Base-by-base conservation (phyloP, 192 early-diverging fungal species). In the Umbelopsis sp. region DNA sequence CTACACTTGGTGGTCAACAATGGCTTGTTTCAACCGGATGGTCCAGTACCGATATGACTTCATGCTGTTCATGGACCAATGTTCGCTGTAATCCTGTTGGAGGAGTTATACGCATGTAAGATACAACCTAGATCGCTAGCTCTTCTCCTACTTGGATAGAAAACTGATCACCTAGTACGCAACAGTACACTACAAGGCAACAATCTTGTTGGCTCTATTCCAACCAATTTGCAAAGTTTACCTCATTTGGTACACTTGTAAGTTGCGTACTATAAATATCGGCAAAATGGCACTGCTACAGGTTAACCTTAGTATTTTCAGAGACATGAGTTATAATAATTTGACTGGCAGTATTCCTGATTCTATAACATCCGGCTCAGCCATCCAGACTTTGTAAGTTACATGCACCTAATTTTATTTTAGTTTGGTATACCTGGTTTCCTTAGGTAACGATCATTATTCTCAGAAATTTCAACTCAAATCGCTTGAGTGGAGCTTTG, bases 1-100 rank as follows among this genome's bases (percentile, higher is more conserved):
- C 25, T n/a, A 25, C 54, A 1, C 29, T 74, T 5, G 65, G 71
- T 31, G 79, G 79, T 2, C 65, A 34, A 32, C 24, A 31, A 36
- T 80, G 79, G 79, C 16, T 71, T 8, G 65, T 71, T n/a, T 50
- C 38, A 32, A 80, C 66, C 0, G 72, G 74, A 14, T 80, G 74
- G 79, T 41, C 49, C 43, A 73, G 67, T 17, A 49, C 21, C 29
- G 69, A 80, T 53, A 76, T 73, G 74, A 70, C 62, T 36, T 67
- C 67, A 32, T 80, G 79, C 62, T 76, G 79, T 43, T 66, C 44
- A 2, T 80, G 79, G 74, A 43, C 45, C 22, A 54, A 49, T 16
- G 74, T 80, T 41, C 45, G 43, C 17, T 80, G 79, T 66, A 76
- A 62, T 24, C n/a, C 24, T 31, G 26, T 74, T 31, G 79, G 74